phyloP scores from a whole-genome alignment of 225 moss, liverwort and hornwort genomes.

The Lunularia cruciata region DNA sequence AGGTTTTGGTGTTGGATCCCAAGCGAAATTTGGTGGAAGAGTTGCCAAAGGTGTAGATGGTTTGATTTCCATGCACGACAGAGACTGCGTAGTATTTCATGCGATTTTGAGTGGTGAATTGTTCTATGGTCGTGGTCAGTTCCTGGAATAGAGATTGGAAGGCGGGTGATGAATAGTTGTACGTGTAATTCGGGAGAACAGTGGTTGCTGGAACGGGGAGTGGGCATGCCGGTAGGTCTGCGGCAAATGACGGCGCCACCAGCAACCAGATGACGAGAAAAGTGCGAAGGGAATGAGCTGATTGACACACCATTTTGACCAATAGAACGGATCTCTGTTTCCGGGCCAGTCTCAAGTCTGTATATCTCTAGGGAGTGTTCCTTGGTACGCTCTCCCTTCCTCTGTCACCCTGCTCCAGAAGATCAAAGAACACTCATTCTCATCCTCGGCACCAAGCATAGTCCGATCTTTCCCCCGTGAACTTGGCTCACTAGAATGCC shows the following conservation, averaged over 20 bases:
- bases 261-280: background rate
- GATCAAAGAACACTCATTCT: too few relatives aligned
- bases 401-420: too few relatives aligned
- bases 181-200: constrained; percentile 13
- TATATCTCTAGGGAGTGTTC: too few relatives aligned
- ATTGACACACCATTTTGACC: constrained; percentile 13
- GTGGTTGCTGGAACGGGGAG: constrained; percentile 18
- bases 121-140: constrained; percentile 27
- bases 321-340: too few relatives aligned
- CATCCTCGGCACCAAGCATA: too few relatives aligned
- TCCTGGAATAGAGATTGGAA: constrained; percentile 30
- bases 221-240: constrained; percentile 29
- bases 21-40: constrained; percentile 47
- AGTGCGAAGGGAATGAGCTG: background rate
- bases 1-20: constrained; percentile 50
- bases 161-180: constrained; percentile 33
- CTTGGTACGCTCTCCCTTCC: too few relatives aligned
- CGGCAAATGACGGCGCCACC: background rate
- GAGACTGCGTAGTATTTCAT: constrained; percentile 35
- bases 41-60: constrained; percentile 40
- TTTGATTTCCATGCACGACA: constrained; percentile 45
- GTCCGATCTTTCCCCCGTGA: too few relatives aligned
- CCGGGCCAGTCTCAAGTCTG: too few relatives aligned
- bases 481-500: too few relatives aligned
- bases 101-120: constrained; percentile 23